These are phyloP conservation scores for Hypoxylon sp. DNA, from an alignment of 2,329 filamentous ascomycete genomes.

Conservation along the genomic window DNA sequence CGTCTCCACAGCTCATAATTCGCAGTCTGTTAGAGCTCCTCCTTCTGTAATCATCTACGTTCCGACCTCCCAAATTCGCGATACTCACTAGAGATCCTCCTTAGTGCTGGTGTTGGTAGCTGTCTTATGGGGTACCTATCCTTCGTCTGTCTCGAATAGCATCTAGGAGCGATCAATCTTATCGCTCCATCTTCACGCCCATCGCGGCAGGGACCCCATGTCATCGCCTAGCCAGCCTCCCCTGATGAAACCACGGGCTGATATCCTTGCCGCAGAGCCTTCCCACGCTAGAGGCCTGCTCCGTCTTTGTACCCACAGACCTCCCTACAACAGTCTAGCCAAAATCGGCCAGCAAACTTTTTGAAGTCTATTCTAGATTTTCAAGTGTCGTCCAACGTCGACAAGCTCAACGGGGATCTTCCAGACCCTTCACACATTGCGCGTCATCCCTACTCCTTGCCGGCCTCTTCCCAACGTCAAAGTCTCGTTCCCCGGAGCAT, in stretches of 20 bases:
- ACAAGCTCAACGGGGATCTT: slow-evolving; percentile 32
- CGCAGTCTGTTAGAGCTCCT: slow-evolving; percentile 24
- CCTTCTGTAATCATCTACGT: slow-evolving; percentile 12
- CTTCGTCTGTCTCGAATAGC: slow-evolving; percentile 28
- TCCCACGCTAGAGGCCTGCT: slow-evolving; percentile 45
- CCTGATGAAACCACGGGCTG: slow-evolving; percentile 53
- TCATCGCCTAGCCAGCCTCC: slow-evolving; percentile 44
- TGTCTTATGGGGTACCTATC: slow-evolving; percentile 31
- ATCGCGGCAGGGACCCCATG: slow-evolving; percentile 44
- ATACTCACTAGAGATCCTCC: slow-evolving; percentile 35
- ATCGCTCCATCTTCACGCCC: slow-evolving; percentile 44
- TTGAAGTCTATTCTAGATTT: slow-evolving; percentile 36
- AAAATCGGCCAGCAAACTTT: slow-evolving; percentile 42
- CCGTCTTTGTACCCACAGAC: slow-evolving; percentile 38
- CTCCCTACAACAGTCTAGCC: slow-evolving; percentile 41
- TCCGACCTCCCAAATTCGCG: slow-evolving; percentile 28
- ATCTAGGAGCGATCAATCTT: slow-evolving; percentile 36
- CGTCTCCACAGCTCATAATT: slow-evolving; percentile 35
- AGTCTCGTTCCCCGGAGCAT: slow-evolving; percentile 22
- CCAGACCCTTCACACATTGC: slow-evolving; percentile 35
- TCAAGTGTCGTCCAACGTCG: slow-evolving; percentile 27
- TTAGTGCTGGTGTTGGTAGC: slow-evolving; percentile 32
- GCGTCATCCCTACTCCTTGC: slow-evolving; percentile 38
- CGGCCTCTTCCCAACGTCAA: slow-evolving; percentile 18
- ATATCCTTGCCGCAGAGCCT: slow-evolving; percentile 48